Base-by-base conservation (phyloP, 2,329 filamentous ascomycete genomes). In the Madurella fahalii region DNA sequence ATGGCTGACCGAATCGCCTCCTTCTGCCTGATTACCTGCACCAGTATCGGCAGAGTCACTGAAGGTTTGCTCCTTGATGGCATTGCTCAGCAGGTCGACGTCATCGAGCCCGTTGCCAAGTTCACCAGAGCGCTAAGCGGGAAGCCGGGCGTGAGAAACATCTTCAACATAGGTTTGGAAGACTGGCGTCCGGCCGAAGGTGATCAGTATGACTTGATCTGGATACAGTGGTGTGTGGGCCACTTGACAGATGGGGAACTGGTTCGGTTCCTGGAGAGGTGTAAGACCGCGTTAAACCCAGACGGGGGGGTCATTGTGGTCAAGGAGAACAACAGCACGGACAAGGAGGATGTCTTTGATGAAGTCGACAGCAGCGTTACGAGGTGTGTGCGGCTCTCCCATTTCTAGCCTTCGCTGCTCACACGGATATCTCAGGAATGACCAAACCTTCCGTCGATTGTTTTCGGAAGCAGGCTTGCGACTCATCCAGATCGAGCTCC, bases 151-250 rank as follows among this genome's bases (percentile, higher is more conserved):
- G 74, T 84, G 12, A 74, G 80, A 2, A 72, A 77, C 18, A 78
- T 95, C 16, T 86, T 54, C 71, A 90, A 87, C 61, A 72, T 86
- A 2, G 89, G 90, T 0, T 73, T 95, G 1, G 86, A 95, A 69
- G 77, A 80, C 30, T 95, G 89, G 89, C 55, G 62, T 11, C 75
- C 78, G 1, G 72, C 64, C 0, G 63, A 71, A 2, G 74, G 66
- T 9, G 64, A 70, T 9, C 68, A 72, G 47, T 96, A 96, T 70
- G 87, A 92, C 67, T 69, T 96, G 44, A 84, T 96, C 57, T 96
- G 90, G 89, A 86, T 82, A 50, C 92, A 96, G 70, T 96, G 92
- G 91, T 96, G 91, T 69, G 71, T 93, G 8, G 87, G 89, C 20
- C 87, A 96, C 69, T 74, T 96, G 52, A 90, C 82, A 0, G 90